Evolutionary conservation across 225 moss, liverwort and hornwort genomes (phyloP), one percentile per base, ranked within the genome.

Genomic region (Marchantia polymorpha): DNA sequence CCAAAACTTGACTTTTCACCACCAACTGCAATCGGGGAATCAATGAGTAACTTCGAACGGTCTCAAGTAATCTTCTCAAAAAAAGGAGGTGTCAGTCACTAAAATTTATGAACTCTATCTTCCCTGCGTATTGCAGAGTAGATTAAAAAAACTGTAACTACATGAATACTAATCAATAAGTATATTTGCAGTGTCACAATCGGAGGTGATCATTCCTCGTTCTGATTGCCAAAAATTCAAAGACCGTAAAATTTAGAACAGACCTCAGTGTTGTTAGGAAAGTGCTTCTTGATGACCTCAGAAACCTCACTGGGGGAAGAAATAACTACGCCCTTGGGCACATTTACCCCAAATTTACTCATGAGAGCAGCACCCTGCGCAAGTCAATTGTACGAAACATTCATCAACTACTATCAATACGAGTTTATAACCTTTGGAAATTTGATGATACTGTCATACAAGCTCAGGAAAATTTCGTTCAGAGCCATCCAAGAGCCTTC

Each of bases 1-100:
- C 97, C 81, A 99, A 83, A 77, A 99, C 89, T 85, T 99, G 94
- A 81, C 94, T 94, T 85, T 94, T 99, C 68, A 99, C 94, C 83
- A 99, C 97, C 83, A 99, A 49, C 94, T 91, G 85, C 87, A 81
- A 65, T 54, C 12, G 59, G 39, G 19, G 22, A 17, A 19, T 8
- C 13, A 53, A 74, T n/a, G 53, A 23, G 73, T 50, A 50, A 12
- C 12, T 71, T 17, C 71, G n/a, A 7, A 71, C 50, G 50, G 50
- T 49, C 71, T 49, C 10, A 10, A 50, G 17, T 49, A 49, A 22
- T 47, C 7, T 8, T 66, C 2, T 52, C 19, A 51, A 27, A 26
- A 27, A 26, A 46, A 11, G n/a, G 64, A 58, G 4, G 14, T 58
- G 20, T 58, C 58, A 15, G 5, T 58, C 26, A 25, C 31, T 67